Conservation (phyloP, 495 filamentous ascomycete species). For the Lasiosphaeria ovina region DNA sequence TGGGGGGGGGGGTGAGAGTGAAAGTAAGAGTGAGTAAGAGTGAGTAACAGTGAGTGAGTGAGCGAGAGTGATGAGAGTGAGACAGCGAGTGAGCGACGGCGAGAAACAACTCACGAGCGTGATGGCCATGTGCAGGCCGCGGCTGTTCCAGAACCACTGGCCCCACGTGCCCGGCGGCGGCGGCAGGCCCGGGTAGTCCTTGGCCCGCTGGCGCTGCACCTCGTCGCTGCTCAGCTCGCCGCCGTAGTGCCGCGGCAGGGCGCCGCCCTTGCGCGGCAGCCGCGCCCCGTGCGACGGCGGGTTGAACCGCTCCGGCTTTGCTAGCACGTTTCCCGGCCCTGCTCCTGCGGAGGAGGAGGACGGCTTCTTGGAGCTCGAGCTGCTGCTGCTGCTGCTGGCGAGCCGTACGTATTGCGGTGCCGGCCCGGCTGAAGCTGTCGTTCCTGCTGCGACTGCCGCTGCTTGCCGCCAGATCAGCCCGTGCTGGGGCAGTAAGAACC, state of each 20-base stretch:
- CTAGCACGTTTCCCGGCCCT: constrained; percentile 54
- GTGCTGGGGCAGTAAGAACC: constrained; percentile 53
- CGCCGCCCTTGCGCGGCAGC: constrained; percentile 45
- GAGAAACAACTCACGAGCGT: constrained; percentile 58
- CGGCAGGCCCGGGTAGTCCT: constrained; percentile 79
- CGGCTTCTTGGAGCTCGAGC: constrained; percentile 6
- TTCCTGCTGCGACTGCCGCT: not conserved
- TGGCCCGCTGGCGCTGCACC: constrained; percentile 56
- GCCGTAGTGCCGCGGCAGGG: constrained; percentile 61
- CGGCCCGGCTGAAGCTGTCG: not conserved
- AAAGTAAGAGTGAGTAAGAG: too few relatives aligned
- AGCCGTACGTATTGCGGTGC: not conserved
- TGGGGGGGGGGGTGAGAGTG: not conserved
- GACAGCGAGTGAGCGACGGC: too few relatives aligned
- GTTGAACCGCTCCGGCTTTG: constrained; percentile 77
- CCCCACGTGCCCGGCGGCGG: constrained; percentile 71
- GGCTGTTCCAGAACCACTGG: constrained; percentile 71
- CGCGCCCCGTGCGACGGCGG: constrained; percentile 79
- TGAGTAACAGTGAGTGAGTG: too few relatives aligned
- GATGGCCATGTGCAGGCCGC: constrained; percentile 73
- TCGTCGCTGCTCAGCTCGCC: constrained; percentile 59
- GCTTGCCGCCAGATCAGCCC: constrained; percentile 45
- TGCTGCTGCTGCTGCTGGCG: constrained; percentile 2
- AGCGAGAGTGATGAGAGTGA: too few relatives aligned
- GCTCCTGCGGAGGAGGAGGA: not conserved